Conservation (phyloP, 208 protist genomes). For the Trichomonas gallinae region DNA sequence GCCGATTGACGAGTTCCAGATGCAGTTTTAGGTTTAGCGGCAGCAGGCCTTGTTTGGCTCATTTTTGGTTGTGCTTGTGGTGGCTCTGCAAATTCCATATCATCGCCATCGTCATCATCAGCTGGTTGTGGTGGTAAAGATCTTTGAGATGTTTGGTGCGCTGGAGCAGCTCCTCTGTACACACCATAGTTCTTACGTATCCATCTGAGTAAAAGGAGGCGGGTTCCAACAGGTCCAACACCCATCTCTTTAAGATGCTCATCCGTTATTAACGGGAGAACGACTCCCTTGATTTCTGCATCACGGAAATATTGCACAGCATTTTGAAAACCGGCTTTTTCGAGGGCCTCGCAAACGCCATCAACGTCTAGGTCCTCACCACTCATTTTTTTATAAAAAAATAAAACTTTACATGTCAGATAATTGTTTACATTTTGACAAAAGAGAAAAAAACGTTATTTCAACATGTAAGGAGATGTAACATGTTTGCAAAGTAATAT, state of each 20-base stretch:
- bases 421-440: no score
- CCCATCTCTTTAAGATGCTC: slow-evolving; percentile 16
- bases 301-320: neutral
- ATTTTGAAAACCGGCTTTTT: neutral
- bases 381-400: neutral
- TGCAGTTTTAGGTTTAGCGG: neutral
- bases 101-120: neutral
- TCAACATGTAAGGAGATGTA: no score
- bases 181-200: neutral
- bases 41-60: neutral
- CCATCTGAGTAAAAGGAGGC: neutral
- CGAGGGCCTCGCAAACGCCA: neutral
- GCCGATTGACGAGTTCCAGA: neutral
- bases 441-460: no score
- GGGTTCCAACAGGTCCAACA: neutral
- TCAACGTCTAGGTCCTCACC: neutral
- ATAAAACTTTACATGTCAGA: neutral
- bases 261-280: neutral
- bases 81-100: neutral
- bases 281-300: neutral
- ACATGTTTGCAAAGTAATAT: no score
- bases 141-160: neutral
- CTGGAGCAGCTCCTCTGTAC: neutral
- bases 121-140: neutral
- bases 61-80: neutral